phyloP scores from a whole-genome alignment of 2,329 filamentous ascomycete genomes.

The Fusarium miscanthi region DNA sequence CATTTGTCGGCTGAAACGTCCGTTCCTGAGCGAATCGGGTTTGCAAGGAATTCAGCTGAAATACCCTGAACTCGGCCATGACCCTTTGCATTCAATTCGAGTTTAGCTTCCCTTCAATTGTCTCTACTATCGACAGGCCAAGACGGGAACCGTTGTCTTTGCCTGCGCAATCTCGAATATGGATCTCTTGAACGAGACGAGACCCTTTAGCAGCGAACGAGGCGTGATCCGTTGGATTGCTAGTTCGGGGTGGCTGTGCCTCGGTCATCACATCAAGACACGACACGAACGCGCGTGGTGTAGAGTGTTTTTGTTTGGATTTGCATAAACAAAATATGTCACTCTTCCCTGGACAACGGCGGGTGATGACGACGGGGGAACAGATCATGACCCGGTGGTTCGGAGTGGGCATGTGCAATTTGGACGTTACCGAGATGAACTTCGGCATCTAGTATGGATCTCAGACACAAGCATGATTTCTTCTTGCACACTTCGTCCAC shows the following conservation, averaged over 20 bases:
- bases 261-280: constrained; percentile 7
- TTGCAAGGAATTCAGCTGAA: constrained; percentile 5
- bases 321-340: constrained; percentile 26
- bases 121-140: constrained; percentile 14
- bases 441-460: constrained; percentile 14
- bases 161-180: constrained; percentile 8
- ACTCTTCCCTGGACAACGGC: constrained; percentile 19
- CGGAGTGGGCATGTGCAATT: constrained; percentile 26
- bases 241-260: constrained; percentile 2
- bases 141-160: constrained; percentile 28
- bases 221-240: constrained; percentile 9
- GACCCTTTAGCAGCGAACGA: constrained; percentile 5
- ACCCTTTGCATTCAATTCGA: constrained; percentile 3
- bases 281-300: constrained; percentile 5
- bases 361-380: constrained; percentile 30
- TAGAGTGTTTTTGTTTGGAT: constrained; percentile 23
- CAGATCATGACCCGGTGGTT: constrained; percentile 27
- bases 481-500: neutral
- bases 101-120: constrained; percentile 1
- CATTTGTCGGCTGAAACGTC: neutral
- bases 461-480: constrained; percentile 27
- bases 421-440: constrained; percentile 39
- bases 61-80: constrained; percentile 7
- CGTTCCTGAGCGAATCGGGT: neutral
- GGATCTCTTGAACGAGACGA: neutral